Percentiles rank a stretch among this genome's conserved stretches.
Evolutionary conservation across 139 green algal genomes (phyloP).

Genomic region (Tetratostichococcus sp.): DNA sequence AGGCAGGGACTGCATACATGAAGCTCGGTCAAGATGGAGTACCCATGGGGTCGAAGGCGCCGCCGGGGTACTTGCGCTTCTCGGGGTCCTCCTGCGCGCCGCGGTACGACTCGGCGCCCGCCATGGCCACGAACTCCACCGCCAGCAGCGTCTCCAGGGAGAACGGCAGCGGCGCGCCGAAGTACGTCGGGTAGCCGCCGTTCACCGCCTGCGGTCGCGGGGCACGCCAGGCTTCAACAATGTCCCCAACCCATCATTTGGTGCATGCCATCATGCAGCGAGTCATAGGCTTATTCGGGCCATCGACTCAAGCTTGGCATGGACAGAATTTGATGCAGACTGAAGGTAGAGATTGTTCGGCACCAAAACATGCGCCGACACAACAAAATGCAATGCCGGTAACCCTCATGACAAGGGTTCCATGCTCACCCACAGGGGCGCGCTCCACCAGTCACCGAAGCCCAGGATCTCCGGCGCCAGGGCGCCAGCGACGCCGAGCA

Average conservation of each 20-base stretch:
- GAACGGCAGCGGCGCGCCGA: constrained; percentile 74
- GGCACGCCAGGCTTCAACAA: no score
- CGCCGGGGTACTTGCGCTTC: constrained; percentile 52
- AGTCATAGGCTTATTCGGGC: no score
- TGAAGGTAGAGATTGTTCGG: no score
- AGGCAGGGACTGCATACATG: not conserved
- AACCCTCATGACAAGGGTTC: no score
- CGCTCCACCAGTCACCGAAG: not conserved
- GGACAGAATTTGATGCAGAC: no score
- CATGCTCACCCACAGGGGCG: not conserved
- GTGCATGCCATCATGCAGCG: no score
- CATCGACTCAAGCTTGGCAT: no score
- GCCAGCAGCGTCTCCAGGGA: constrained; percentile 70
- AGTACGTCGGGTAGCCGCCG: constrained; percentile 68
- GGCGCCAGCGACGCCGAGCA: constrained; percentile 47
- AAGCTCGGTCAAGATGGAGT: not conserved
- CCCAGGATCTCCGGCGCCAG: constrained; percentile 59
- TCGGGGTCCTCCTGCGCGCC: constrained; percentile 24
- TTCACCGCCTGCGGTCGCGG: constrained; percentile 48
- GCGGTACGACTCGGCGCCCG: constrained; percentile 62
- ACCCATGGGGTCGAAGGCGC: not conserved
- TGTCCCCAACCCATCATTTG: no score
- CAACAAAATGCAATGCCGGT: no score
- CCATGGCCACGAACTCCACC: constrained; percentile 70
- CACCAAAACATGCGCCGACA: no score